phyloP scores from a whole-genome alignment of 257 asterid species.

The Penstemon newberryi region DNA sequence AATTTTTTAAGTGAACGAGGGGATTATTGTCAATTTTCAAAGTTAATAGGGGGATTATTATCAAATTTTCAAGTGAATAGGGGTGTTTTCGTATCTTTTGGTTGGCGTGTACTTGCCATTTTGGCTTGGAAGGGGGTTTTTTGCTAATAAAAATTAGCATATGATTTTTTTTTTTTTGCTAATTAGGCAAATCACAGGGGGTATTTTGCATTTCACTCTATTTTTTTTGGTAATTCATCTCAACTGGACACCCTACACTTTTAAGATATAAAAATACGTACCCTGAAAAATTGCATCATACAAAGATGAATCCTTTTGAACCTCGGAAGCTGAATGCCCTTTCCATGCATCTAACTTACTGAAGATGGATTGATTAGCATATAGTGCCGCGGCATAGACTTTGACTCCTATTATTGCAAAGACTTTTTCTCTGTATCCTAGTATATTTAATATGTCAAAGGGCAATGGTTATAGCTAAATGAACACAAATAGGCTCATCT shows the following conservation, averaged over 20 bases:
- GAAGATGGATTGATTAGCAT: slow-evolving; percentile 53
- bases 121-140: too few species aligned
- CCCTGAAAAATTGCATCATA: slow-evolving; percentile 67
- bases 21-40: too few species aligned
- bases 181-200: too few species aligned
- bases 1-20: too few species aligned
- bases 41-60: too few species aligned
- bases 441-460: slow-evolving; percentile 7
- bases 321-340: slow-evolving; percentile 53
- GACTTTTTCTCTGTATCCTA: slow-evolving; percentile 88
- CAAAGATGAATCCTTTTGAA: slow-evolving; percentile 59
- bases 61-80: too few species aligned
- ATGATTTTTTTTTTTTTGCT: too few species aligned
- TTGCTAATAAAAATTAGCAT: too few species aligned
- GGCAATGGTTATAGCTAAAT: slow-evolving; percentile 20
- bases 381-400: slow-evolving; percentile 88
- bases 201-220: too few species aligned
- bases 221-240: not conserved
- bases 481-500: not conserved
- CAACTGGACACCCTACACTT: not conserved
- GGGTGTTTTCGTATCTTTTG: too few species aligned
- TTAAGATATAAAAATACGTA: slow-evolving; percentile 18
- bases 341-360: slow-evolving; percentile 62
- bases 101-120: too few species aligned
- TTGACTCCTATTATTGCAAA: slow-evolving; percentile 86